Evolutionary conservation across 2,329 filamentous ascomycete species (phyloP).

Genomic region (Alternaria tenuissima): DNA sequence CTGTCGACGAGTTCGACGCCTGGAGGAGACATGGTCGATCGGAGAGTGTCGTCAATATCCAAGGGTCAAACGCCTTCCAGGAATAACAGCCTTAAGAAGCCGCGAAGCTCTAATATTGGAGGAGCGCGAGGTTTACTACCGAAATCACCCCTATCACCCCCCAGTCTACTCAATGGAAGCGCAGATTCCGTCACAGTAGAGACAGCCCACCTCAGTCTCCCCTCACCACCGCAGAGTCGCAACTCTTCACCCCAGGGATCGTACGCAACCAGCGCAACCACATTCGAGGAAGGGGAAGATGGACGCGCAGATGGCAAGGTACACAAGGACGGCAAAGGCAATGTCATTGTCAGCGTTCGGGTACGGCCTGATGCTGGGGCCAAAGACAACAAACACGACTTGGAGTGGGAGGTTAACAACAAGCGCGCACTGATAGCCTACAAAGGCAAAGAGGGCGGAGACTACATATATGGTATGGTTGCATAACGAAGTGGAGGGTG

Average conservation of each 20-base stretch:
- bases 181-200: slow-evolving; percentile 78
- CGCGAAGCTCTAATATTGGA: slow-evolving; percentile 56
- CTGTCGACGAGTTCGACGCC: slow-evolving; percentile 59
- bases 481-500: slow-evolving; percentile 25
- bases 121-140: slow-evolving; percentile 41
- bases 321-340: slow-evolving; percentile 81
- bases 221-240: slow-evolving; percentile 85
- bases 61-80: slow-evolving; percentile 41
- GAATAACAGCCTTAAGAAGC: slow-evolving; percentile 53
- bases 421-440: slow-evolving; percentile 83
- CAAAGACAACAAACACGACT: slow-evolving; percentile 71
- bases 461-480: slow-evolving; percentile 86
- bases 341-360: slow-evolving; percentile 93
- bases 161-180: slow-evolving; percentile 80
- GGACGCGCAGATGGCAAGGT: slow-evolving; percentile 53
- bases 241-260: slow-evolving; percentile 93
- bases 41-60: slow-evolving; percentile 40
- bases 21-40: slow-evolving; percentile 43
- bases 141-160: slow-evolving; percentile 60
- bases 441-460: slow-evolving; percentile 81
- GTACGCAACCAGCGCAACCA: slow-evolving; percentile 86
- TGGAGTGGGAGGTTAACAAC: slow-evolving; percentile 92
- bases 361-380: slow-evolving; percentile 81
- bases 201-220: slow-evolving; percentile 72
- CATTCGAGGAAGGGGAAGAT: slow-evolving; percentile 82